Evolutionary conservation across 805 yeast genomes (phyloP), one percentile per base, ranked within the genome.

Genomic region (Nakazawaea holstii): DNA sequence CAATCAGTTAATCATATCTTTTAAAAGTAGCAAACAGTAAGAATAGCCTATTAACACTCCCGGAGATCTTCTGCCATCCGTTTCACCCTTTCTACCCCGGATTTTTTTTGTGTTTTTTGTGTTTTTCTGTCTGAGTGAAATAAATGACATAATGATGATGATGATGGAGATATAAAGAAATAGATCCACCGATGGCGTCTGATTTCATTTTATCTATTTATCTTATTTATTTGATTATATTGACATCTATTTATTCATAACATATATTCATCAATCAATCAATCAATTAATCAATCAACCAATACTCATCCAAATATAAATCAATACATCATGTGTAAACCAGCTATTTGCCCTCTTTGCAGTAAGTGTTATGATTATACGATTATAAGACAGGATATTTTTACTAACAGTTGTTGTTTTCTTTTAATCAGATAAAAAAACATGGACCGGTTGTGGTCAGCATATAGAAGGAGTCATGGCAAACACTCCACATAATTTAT

Each of bases 361-460:
- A 58, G 55, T 52, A 50, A 36, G 55, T 50, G 20, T 15, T n/a
- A n/a, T n/a, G n/a, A n/a, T n/a, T n/a, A n/a, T n/a, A n/a, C n/a
- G n/a, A n/a, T n/a, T n/a, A n/a, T n/a, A n/a, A n/a, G n/a, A n/a
- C n/a, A n/a, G n/a, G n/a, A n/a, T n/a, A n/a, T n/a, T 3, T n/a
- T 29, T 24, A 31, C 24, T 11, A 26, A 29, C 13, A 8, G 33
- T 11, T 1, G 15, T 14, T 17, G 43, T 14, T 13, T 35, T n/a
- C 24, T 26, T 20, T 11, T 37, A 41, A 42, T 29, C 49, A 59
- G 64, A 77, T 52, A 74, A 73, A 57, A 78, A 79, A 54, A 70
- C 82, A 11, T 80, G 86, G 86, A 72, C 81, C 37, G 84, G 84
- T n/a, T 77, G 82, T 54, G 83, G 84, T 28, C 39, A 62, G n/a